These are phyloP conservation scores for Oehlia diaphana DNA, from an alignment of 192 early-diverging fungal species.

Conservation along the genomic window DNA sequence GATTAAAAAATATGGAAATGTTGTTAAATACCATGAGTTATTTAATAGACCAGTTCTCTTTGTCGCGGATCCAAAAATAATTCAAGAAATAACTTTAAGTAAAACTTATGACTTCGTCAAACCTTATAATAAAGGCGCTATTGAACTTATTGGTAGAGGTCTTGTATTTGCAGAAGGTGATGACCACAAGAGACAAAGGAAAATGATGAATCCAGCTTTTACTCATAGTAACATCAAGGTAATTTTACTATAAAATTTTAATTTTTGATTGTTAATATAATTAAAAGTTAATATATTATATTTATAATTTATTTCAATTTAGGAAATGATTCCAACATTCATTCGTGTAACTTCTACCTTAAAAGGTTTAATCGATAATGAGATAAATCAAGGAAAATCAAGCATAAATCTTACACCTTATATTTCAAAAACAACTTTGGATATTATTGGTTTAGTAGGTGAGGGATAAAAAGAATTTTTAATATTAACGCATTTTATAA, in stretches of 20 bases:
- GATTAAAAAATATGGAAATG: constrained; percentile 51
- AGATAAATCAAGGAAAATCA: constrained; percentile 19
- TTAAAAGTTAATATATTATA: not conserved
- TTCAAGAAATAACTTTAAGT: constrained; percentile 46
- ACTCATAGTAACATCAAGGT: constrained; percentile 41
- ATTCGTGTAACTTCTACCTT: constrained; percentile 29
- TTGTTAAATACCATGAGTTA: constrained; percentile 47
- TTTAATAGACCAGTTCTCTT: constrained; percentile 41
- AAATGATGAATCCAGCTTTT: constrained; percentile 61
- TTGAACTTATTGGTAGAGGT: constrained; percentile 45
- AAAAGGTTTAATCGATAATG: constrained; percentile 37
- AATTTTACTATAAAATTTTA: constrained; percentile 21
- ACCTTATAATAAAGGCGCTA: constrained; percentile 28
- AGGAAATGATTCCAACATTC: constrained; percentile 33
- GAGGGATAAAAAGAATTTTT: not conserved
- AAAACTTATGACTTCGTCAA: constrained; percentile 52
- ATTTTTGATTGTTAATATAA: no score
- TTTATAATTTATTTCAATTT: not conserved
- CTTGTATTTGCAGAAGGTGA: constrained; percentile 54
- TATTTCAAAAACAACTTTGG: constrained; percentile 43
- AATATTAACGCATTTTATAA: not conserved
- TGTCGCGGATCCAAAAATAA: constrained; percentile 48
- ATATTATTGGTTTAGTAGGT: constrained; percentile 48
- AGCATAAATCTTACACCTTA: constrained; percentile 43
- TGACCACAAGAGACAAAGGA: constrained; percentile 51